Conservation (phyloP, 163 green algal genomes). For the Chlamydomonas reinhardtii region DNA sequence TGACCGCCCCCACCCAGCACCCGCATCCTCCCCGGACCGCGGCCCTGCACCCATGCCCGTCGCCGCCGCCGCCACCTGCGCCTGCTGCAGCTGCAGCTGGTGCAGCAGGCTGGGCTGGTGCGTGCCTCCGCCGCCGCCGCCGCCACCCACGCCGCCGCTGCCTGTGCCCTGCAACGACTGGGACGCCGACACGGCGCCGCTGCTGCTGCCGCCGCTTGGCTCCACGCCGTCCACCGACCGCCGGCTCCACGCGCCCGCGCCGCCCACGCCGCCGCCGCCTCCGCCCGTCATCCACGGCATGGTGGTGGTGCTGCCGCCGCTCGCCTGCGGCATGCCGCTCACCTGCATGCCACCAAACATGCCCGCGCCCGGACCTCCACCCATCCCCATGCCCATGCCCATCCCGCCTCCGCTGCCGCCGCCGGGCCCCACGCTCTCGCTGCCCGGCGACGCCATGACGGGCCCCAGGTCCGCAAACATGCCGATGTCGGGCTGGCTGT, state of each 20-base stretch:
- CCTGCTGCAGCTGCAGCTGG: slow-evolving; percentile 11
- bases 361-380: neutral
- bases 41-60: neutral
- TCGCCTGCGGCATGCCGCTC: neutral
- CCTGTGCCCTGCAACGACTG: no score
- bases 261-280: neutral
- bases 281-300: neutral
- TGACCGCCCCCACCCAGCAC: slow-evolving; percentile 22
- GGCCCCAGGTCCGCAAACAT: slow-evolving; percentile 8
- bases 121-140: neutral
- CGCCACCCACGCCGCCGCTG: neutral
- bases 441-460: neutral
- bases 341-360: neutral
- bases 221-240: neutral
- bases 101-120: neutral
- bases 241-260: neutral
- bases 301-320: neutral
- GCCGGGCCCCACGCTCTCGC: neutral
- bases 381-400: neutral
- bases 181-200: neutral
- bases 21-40: neutral
- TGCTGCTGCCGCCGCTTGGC: neutral
- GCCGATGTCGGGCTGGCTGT: slow-evolving; percentile 32
- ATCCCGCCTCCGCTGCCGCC: neutral
- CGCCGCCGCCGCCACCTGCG: neutral